Evolutionary conservation across 345 rosid species (phyloP), one percentile per base, ranked within the genome.

Genomic region (Acer negundo): DNA sequence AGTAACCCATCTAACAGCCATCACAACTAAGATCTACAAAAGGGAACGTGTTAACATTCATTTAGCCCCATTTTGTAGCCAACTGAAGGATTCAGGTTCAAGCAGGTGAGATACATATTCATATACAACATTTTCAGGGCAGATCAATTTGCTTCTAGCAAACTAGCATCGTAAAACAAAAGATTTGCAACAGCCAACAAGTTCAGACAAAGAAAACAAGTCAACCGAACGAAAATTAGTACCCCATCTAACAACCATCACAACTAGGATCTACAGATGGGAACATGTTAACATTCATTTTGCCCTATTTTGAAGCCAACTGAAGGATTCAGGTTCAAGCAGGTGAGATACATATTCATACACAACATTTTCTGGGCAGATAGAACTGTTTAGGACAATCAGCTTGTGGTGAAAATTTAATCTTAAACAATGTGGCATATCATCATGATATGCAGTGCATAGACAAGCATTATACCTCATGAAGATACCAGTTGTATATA

Each of bases 401-500:
- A 70, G n/a, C 49, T 2, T 17, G 19, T 10, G 42, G n/a, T 65
- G 22, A 73, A 22, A 13, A n/a, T 17, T 38, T 11, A 31, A 26
- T 13, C 47, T 10, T 9, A 10, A 40, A 17, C 24, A 74, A 24
- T 16, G 12, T 62, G n/a, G n/a, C 16, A 47, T n/a, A 59, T 1
- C 0, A 74, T 23, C 16, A 53, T 5, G n/a, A 23, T 7, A 73
- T 19, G 61, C 24, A 66, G 38, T 38, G 58, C 65, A 38, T 31
- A 20, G 22, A 79, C 77, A 72, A 64, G 62, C 49, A 67, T 77
- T 62, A 71, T 89, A 95, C 99, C 98, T 95, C 95, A 84, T 91
- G 97, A 85, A 86, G 92, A 84, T 86, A 90, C 99, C 99, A 95
- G 76, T 87, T 84, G 83, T 95, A 93, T 53, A 81, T 79, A 80